Evolutionary conservation across 495 filamentous ascomycete species (phyloP).

Genomic region (Aspergillus homomorphus): DNA sequence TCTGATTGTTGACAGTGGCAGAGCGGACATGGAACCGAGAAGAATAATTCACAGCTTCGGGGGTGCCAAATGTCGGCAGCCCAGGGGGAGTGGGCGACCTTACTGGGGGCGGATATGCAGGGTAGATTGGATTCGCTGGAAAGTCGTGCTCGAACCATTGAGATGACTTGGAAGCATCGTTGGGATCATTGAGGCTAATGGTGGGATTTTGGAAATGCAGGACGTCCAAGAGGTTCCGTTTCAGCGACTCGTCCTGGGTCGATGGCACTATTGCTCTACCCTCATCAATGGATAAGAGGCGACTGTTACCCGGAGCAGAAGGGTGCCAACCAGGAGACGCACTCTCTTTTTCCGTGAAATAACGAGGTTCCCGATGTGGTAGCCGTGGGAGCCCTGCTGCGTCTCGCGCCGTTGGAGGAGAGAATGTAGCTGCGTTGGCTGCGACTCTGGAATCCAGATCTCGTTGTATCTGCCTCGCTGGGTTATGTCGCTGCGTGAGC

Average conservation of each 20-base stretch:
- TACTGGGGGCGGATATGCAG: constrained; percentile 38
- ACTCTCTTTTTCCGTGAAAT: neutral
- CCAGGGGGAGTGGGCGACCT: constrained; percentile 46
- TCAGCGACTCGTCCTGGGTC: constrained; percentile 10
- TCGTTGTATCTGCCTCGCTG: constrained; percentile 13
- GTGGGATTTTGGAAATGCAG: constrained; percentile 19
- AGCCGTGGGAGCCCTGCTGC: neutral
- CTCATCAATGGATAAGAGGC: constrained; percentile 5
- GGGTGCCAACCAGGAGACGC: constrained; percentile 13
- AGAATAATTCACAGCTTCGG: constrained; percentile 38
- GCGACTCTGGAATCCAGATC: constrained; percentile 28
- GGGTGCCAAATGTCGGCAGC: constrained; percentile 45
- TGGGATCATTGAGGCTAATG: constrained; percentile 23
- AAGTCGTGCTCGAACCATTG: constrained; percentile 28
- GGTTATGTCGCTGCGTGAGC: constrained; percentile 6
- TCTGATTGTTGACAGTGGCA: neutral
- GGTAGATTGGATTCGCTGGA: constrained; percentile 30
- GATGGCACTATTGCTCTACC: constrained; percentile 9
- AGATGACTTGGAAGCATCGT: constrained; percentile 10
- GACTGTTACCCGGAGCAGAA: constrained; percentile 21
- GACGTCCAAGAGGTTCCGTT: constrained; percentile 16
- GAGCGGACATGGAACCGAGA: constrained; percentile 23
- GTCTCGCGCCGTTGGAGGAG: constrained; percentile 16
- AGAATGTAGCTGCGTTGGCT: constrained; percentile 35
- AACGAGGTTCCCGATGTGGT: constrained; percentile 8